A percentile compares a stretch with the other conserved stretches of the same genome.
phyloP scores from a whole-genome alignment of 169 alveolate species.

The Neospora caninum region DNA sequence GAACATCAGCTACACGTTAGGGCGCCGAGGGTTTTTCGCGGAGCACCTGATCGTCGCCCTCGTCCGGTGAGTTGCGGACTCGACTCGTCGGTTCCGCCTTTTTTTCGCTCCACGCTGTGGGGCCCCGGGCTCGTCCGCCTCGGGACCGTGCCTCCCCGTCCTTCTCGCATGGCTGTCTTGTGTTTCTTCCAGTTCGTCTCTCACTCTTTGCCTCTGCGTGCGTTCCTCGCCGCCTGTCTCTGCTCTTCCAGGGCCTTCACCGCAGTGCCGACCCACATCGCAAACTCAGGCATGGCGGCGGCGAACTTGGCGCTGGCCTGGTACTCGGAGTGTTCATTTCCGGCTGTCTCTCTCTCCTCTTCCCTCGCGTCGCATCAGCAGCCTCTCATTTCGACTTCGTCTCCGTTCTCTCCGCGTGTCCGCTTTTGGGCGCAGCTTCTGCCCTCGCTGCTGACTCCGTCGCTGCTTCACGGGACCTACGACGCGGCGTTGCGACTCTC shows the following conservation, averaged over 20 bases:
- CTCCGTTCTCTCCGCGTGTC: background rate
- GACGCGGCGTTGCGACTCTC: conserved; percentile 8
- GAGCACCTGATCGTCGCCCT: background rate
- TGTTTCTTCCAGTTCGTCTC: no score
- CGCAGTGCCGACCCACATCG: background rate
- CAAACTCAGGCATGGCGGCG: conserved; percentile 9
- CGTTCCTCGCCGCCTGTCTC: no score
- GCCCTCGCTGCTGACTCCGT: background rate
- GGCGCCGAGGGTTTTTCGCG: background rate
- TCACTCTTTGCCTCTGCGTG: no score
- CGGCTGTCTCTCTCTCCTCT: background rate
- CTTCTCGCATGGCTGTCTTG: no score
- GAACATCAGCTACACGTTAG: conserved; percentile 12
- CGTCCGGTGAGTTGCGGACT: background rate
- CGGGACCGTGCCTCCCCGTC: no score
- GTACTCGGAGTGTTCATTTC: background rate
- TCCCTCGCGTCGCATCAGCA: background rate
- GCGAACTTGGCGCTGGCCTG: background rate
- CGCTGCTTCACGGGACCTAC: background rate
- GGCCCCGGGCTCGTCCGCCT: no score
- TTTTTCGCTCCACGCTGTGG: no score
- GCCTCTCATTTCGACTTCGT: background rate
- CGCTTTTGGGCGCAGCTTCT: background rate
- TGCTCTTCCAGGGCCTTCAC: conserved; percentile 5
- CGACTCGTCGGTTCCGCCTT: no score